Conservation (phyloP, 2,329 filamentous ascomycete species). For the Neophaeococcomyces aloes region DNA sequence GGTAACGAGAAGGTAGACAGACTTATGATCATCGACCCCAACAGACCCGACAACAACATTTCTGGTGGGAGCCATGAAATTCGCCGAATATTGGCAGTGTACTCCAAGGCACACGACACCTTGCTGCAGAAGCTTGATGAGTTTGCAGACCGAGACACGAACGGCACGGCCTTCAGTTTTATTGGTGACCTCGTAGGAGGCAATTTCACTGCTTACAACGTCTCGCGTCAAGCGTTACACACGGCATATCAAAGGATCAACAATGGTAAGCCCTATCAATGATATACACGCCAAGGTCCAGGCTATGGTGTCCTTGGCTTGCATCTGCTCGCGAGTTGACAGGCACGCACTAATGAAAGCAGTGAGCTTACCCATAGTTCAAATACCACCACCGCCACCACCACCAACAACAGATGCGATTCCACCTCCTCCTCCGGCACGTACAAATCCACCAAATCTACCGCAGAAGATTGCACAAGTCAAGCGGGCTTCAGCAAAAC, state of each 20-base stretch:
- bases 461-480: background rate
- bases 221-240: constrained; percentile 55
- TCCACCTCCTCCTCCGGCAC: background rate
- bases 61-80: constrained; percentile 73
- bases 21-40: constrained; percentile 85
- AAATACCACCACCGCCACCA: background rate
- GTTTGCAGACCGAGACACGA: constrained; percentile 25
- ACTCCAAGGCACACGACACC: constrained; percentile 51
- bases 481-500: too few relatives aligned
- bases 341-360: background rate
- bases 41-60: constrained; percentile 76
- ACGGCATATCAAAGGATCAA: constrained; percentile 30
- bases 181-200: constrained; percentile 63
- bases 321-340: background rate
- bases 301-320: background rate
- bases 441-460: background rate
- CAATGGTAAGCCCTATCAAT: background rate
- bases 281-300: background rate
- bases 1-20: constrained; percentile 50
- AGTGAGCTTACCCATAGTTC: too few relatives aligned
- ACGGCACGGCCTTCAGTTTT: constrained; percentile 41
- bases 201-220: constrained; percentile 64
- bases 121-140: constrained; percentile 48
- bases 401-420: too few relatives aligned
- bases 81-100: constrained; percentile 54